Base-by-base conservation (phyloP, 495 filamentous ascomycete genomes). In the Daldinia childiae region DNA sequence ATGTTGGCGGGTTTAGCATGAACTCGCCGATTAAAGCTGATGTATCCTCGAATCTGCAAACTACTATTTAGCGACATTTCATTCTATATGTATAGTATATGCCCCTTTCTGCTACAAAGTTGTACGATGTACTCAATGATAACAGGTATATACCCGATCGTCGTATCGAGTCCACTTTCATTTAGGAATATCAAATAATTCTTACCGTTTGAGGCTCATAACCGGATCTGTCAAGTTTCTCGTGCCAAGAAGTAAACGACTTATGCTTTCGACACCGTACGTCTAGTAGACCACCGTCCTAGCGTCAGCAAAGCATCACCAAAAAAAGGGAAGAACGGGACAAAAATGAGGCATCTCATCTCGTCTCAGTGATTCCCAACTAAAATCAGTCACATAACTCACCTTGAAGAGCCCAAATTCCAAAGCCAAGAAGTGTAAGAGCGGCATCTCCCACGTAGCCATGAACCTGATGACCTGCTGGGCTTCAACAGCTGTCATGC, bases 401-500 rank as follows among this genome's bases (percentile, higher is more conserved):
- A 88, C 86, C 76, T 85, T 85, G 77, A 91, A 91, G 3, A 93
- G 78, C 0, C 87, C 90, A 75, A 91, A 91, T 62, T 90, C 84
- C 39, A 92, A 74, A 2, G 84, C 68, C 57, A 88, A 86, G 39
- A 84, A 77, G 56, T 82, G 86, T 4, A 86, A 81, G 27, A 85
- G 83, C 0, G 90, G 89, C 60, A 90, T 89, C 72, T 91, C 88
- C 27, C 84, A 79, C 54, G 84, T 69, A 1, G 77, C 69, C 6
- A 90, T 32, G 11, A 75, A 71, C 41, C 81, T 76, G 27, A 89
- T 83, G 62, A 91, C 89, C 29, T 81, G 70, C 64, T 82, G 88
- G 1, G 89, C 88, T 26, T 91, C 84, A 34, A 86, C 80, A 63
- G 85, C 82, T 15, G 89, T 91, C 89, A 91, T 92, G n/a, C 73